Conservation (phyloP, 129 eudicot genomes). For the Lactuca saligna region DNA sequence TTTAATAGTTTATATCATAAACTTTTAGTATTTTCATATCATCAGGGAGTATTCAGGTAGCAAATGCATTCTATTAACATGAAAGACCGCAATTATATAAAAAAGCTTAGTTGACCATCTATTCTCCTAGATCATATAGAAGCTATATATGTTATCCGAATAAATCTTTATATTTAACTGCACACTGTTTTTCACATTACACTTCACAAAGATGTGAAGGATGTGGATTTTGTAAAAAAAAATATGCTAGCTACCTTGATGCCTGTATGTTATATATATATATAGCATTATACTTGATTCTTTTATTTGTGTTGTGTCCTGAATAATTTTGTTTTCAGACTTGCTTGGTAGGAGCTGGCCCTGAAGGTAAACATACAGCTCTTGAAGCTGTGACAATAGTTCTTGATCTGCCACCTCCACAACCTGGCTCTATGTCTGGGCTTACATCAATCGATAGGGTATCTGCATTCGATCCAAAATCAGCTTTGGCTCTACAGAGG, state of each 20-base stretch:
- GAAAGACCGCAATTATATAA: neutral
- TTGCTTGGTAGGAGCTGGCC: constrained; percentile 98
- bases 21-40: constrained; percentile 1
- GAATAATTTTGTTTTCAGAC: constrained; percentile 50
- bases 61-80: neutral
- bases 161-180: no score
- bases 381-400: constrained; percentile 95
- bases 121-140: constrained; percentile 8
- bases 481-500: constrained; percentile 93
- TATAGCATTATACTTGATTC: neutral
- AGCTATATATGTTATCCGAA: no score
- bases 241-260: no score
- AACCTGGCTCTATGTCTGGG: constrained; percentile 84
- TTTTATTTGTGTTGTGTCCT: neutral
- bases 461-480: constrained; percentile 92
- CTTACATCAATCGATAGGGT: constrained; percentile 84
- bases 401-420: constrained; percentile 99
- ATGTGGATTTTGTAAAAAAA: neutral
- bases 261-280: no score
- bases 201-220: neutral
- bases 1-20: neutral
- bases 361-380: constrained; percentile 97
- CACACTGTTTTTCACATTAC: neutral
- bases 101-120: neutral
- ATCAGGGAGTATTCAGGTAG: neutral